Percentiles rank a stretch among this genome's conserved stretches.
phyloP scores from a whole-genome alignment of 208 protist genomes.

The Acanthamoeba culbertsoni region DNA sequence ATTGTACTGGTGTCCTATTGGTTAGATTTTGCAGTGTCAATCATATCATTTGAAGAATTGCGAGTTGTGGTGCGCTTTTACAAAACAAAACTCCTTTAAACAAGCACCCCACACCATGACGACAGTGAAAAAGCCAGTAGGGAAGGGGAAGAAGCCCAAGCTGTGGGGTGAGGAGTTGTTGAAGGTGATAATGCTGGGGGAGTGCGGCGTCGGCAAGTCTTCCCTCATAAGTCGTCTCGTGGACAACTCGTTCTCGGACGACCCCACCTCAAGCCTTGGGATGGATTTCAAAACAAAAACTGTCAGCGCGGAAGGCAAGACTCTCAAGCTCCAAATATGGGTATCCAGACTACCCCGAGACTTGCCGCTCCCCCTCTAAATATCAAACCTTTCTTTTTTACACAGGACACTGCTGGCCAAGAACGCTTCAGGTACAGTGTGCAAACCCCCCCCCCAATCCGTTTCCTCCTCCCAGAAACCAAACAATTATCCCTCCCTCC shows the following conservation, averaged over 20 bases:
- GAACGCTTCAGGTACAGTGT: conserved; percentile 83
- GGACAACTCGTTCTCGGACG: conserved; percentile 81
- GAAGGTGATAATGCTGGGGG: no score
- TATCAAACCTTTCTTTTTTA: background rate
- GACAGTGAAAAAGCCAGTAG: background rate
- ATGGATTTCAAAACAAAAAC: conserved; percentile 97
- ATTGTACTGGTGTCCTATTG: no score
- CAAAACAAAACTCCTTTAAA: no score
- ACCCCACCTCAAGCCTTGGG: conserved; percentile 98
- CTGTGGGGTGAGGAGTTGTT: background rate
- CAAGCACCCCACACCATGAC: background rate
- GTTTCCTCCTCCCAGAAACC: background rate
- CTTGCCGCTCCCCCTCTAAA: background rate
- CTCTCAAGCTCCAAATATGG: conserved; percentile 96
- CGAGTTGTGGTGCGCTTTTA: no score
- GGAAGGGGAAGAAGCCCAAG: background rate
- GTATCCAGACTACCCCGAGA: no score
- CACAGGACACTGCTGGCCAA: conserved; percentile 87
- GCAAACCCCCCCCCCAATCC: no score
- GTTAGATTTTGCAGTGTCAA: no score
- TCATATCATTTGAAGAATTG: no score
- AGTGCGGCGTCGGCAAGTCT: background rate
- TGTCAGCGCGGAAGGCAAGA: conserved; percentile 95
- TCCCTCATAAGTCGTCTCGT: background rate
- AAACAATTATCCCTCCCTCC: background rate